Evolutionary conservation across 495 filamentous ascomycete species (phyloP).

Genomic region (Penicillium psychrofluorescens): DNA sequence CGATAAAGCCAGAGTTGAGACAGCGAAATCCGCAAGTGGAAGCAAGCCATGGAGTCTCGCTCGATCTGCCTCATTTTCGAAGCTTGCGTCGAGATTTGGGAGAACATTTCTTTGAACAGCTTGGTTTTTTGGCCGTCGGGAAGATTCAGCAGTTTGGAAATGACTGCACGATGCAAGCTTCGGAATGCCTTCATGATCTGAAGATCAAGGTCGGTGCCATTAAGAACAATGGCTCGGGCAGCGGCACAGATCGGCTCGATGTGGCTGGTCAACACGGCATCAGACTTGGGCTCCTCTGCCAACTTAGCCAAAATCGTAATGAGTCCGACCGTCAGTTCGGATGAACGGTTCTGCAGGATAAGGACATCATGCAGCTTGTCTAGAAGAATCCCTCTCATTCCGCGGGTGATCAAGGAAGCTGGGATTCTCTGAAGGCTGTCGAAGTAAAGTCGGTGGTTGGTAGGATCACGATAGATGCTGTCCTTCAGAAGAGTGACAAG

Average conservation of each 20-base stretch:
- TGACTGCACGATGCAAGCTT: slow-evolving; percentile 28
- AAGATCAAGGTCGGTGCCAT: slow-evolving; percentile 30
- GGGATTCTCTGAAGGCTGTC: slow-evolving; percentile 38
- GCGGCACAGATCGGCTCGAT: slow-evolving; percentile 36
- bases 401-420: slow-evolving; percentile 28
- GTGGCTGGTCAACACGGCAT: slow-evolving; percentile 28
- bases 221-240: slow-evolving; percentile 27
- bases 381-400: slow-evolving; percentile 27
- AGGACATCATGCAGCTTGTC: slow-evolving; percentile 30
- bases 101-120: slow-evolving; percentile 30
- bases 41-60: slow-evolving; percentile 33
- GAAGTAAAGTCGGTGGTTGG: slow-evolving; percentile 26
- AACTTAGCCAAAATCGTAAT: slow-evolving; percentile 38
- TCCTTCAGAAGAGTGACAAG: slow-evolving; percentile 28
- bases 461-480: slow-evolving; percentile 21
- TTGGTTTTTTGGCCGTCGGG: slow-evolving; percentile 28
- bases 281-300: slow-evolving; percentile 34
- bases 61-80: slow-evolving; percentile 31
- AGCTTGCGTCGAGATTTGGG: slow-evolving; percentile 24
- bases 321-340: slow-evolving; percentile 25
- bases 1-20: slow-evolving; percentile 34
- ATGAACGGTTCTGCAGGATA: slow-evolving; percentile 20
- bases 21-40: slow-evolving; percentile 31
- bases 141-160: slow-evolving; percentile 29
- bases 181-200: slow-evolving; percentile 38